Evolutionary conservation across 345 rosid genomes (phyloP), one percentile per base, ranked within the genome.

Genomic region (Cardamine resedifolia): DNA sequence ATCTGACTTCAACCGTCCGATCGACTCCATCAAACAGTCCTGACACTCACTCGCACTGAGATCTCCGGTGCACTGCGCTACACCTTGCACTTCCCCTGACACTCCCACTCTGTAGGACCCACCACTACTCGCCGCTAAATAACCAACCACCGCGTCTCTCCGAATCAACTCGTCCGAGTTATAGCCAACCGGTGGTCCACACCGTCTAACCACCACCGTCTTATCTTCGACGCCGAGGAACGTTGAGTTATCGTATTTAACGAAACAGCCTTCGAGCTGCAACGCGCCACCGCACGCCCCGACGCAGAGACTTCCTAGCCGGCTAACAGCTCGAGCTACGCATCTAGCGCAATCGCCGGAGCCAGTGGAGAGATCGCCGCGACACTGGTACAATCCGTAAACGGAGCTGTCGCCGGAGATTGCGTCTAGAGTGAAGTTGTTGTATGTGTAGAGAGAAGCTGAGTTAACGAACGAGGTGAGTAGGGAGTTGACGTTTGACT

Each of bases 381-480:
- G 92, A 72, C 98, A 94, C 73, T 94, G 98, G 79, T 82, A 94
- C 3, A 94, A 77, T 6, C 96, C 96, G 72, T 78, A 86, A 27
- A 88, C 70, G 12, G 83, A 2, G 23, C 19, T 75, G 71, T 70
- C 64, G 2, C 30, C 71, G 43, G 85, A 64, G 24, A 71, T 70
- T 24, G 70, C 77, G 36, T 75, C 47, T 36, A 83, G 64, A 55
- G 91, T 86, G 74, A 80, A 84, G 90, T 84, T 82, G 89, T 83
- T 91, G 83, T 85, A 91, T 78, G 84, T 74, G 53, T 79, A 76
- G 73, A 80, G 82, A 48, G 83, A 75, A 83, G 97, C 98, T 28
- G 91, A 84, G 90, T 80, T 94, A 79, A 91, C 95, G 18, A 94
- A 78, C 24, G 98, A 94, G 48, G 91, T 88, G 47, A 94, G 89